These are phyloP conservation scores for Globisporangium carolinianum DNA, from an alignment of 352 stramenopile species.

Conservation along the genomic window DNA sequence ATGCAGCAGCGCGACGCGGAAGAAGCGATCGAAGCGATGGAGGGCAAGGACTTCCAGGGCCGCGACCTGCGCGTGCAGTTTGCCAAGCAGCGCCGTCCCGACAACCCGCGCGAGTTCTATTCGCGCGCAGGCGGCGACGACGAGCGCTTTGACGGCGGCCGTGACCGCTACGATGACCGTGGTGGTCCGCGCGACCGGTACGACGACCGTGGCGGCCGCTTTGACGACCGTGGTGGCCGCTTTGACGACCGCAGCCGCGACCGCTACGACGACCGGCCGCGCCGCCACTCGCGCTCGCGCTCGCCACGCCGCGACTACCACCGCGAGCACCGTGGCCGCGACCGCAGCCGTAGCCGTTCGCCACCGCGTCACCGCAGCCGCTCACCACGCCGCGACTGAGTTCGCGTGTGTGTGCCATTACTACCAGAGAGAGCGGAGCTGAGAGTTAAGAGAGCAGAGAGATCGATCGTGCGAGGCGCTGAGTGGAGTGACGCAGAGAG, in stretches of 20 bases:
- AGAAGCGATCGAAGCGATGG: constrained; percentile 75
- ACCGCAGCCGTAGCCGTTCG: constrained; percentile 31
- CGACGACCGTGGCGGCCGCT: constrained; percentile 12
- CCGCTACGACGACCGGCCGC: constrained; percentile 25
- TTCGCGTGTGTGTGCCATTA: neutral
- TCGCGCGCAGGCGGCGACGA: constrained; percentile 21
- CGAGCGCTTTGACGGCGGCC: constrained; percentile 8
- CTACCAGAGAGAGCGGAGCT: neutral
- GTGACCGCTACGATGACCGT: constrained; percentile 19
- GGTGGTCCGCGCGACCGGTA: constrained; percentile 11
- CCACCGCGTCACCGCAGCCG: constrained; percentile 32
- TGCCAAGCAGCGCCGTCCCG: constrained; percentile 65
- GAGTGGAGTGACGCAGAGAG: neutral
- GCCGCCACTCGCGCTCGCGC: constrained; percentile 25
- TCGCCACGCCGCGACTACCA: constrained; percentile 26
- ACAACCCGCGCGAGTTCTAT: constrained; percentile 77
- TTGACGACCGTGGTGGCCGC: constrained; percentile 8
- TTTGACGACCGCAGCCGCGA: constrained; percentile 5
- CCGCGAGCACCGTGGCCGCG: constrained; percentile 12
- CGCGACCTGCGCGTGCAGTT: constrained; percentile 70
- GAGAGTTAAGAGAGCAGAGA: no score
- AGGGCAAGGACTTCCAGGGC: constrained; percentile 67
- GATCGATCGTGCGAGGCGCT: no score
- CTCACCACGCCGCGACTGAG: constrained; percentile 52
- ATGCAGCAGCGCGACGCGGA: constrained; percentile 85